A percentile compares a stretch with the other conserved stretches of the same genome.
These are phyloP conservation scores for Calonectria pteridis DNA, from an alignment of 2,329 filamentous ascomycete species.

Conservation along the genomic window DNA sequence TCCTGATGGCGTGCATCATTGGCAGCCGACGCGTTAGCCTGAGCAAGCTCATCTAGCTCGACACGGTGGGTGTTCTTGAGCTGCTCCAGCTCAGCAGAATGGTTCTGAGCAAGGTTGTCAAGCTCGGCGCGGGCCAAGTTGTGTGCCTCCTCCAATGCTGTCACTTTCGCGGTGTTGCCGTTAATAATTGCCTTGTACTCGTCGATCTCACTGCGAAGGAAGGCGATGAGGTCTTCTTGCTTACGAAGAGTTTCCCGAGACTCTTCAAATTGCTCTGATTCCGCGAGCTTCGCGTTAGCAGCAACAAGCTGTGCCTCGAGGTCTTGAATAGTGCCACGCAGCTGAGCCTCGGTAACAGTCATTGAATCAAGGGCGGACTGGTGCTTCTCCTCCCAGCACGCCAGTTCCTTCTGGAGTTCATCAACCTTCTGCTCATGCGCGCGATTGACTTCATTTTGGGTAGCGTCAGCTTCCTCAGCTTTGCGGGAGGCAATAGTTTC, in stretches of 20 bases:
- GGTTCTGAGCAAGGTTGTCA: constrained; percentile 22
- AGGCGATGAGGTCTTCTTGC: constrained; percentile 70
- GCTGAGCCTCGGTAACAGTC: constrained; percentile 77
- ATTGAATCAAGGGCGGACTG: constrained; percentile 76
- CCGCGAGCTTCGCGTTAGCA: constrained; percentile 65
- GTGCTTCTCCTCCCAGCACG: constrained; percentile 82
- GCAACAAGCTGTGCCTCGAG: constrained; percentile 72
- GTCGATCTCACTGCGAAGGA: constrained; percentile 80
- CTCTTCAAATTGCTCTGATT: constrained; percentile 53
- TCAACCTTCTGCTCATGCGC: constrained; percentile 70
- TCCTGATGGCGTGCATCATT: constrained; percentile 61
- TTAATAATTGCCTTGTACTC: constrained; percentile 83
- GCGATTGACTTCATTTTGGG: constrained; percentile 46
- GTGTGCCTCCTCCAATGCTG: constrained; percentile 81
- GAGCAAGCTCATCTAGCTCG: constrained; percentile 40
- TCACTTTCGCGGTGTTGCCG: constrained; percentile 76
- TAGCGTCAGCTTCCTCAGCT: constrained; percentile 44
- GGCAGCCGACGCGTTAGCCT: constrained; percentile 57
- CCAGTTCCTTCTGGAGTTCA: constrained; percentile 78
- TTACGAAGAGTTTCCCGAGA: constrained; percentile 60
- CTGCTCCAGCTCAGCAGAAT: constrained; percentile 73
- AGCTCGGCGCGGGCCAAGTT: constrained; percentile 66
- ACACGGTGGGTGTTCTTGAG: constrained; percentile 71
- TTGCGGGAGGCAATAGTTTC: constrained; percentile 57
- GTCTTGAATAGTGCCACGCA: constrained; percentile 78